A percentile compares a stretch with the other conserved stretches of the same genome.
Evolutionary conservation across 78 protist species (phyloP).

Genomic region (Dictyostelium citrinum): DNA sequence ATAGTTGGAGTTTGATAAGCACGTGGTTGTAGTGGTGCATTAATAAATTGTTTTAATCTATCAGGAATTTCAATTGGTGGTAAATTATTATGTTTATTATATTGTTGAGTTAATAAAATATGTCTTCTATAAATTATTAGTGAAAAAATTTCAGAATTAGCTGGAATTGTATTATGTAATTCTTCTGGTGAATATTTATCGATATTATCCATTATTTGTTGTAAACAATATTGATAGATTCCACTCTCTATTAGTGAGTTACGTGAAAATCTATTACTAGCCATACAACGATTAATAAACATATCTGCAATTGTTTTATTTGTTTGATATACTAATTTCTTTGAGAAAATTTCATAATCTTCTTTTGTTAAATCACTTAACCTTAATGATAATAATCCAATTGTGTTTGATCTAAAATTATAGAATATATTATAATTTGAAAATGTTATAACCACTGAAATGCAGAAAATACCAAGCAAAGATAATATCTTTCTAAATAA

Average conservation of each 20-base stretch:
- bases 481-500: too few species aligned
- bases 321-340: neutral
- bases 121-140: too few species aligned
- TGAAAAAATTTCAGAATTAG: too few species aligned
- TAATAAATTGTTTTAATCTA: neutral
- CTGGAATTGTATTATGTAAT: too few species aligned
- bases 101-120: too few species aligned
- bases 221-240: neutral
- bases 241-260: neutral
- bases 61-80: neutral
- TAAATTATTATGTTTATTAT: neutral
- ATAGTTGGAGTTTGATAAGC: too few species aligned
- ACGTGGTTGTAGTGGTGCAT: too few species aligned
- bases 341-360: neutral
- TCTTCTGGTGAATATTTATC: too few species aligned
- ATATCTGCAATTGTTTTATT: neutral
- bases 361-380: neutral
- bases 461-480: too few species aligned
- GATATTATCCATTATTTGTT: neutral
- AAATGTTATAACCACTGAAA: too few species aligned
- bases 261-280: neutral
- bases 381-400: neutral
- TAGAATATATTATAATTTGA: too few species aligned
- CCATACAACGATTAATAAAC: neutral
- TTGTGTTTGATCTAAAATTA: neutral